Evolutionary conservation across 495 filamentous ascomycete species (phyloP).

Genomic region (Physcia stellaris): DNA sequence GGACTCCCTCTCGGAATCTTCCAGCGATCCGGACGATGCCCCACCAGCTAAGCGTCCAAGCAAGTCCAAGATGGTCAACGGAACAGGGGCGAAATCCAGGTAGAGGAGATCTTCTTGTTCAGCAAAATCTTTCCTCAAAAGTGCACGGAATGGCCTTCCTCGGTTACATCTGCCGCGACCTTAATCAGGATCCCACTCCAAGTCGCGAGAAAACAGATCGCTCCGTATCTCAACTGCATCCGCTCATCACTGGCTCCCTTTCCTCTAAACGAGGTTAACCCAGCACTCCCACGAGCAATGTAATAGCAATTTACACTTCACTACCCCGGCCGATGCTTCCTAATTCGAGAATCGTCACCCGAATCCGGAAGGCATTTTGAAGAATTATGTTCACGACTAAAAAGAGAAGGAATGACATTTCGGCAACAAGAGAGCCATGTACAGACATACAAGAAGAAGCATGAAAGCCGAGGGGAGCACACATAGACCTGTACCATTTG

Average conservation of each 20-base stretch:
- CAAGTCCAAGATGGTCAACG: constrained; percentile 8
- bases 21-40: constrained; percentile 11
- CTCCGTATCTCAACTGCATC: too few relatives aligned
- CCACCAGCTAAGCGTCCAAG: constrained; percentile 12
- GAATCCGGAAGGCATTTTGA: too few relatives aligned
- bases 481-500: constrained; percentile 13
- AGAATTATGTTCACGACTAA: too few relatives aligned
- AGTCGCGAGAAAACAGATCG: too few relatives aligned
- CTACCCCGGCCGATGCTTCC: background rate
- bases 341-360: background rate
- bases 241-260: background rate
- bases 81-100: background rate
- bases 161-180: too few relatives aligned
- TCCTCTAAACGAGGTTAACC: too few relatives aligned
- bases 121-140: background rate
- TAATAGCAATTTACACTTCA: background rate
- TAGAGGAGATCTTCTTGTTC: background rate
- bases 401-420: too few relatives aligned
- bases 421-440: too few relatives aligned
- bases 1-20: constrained; percentile 7
- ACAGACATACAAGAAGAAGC: constrained; percentile 13
- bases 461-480: constrained; percentile 7
- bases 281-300: too few relatives aligned
- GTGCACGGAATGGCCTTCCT: background rate
- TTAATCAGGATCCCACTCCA: too few relatives aligned